phyloP scores from a whole-genome alignment of 2,329 filamentous ascomycete genomes.

The Sarocladiaceae sp. region DNA sequence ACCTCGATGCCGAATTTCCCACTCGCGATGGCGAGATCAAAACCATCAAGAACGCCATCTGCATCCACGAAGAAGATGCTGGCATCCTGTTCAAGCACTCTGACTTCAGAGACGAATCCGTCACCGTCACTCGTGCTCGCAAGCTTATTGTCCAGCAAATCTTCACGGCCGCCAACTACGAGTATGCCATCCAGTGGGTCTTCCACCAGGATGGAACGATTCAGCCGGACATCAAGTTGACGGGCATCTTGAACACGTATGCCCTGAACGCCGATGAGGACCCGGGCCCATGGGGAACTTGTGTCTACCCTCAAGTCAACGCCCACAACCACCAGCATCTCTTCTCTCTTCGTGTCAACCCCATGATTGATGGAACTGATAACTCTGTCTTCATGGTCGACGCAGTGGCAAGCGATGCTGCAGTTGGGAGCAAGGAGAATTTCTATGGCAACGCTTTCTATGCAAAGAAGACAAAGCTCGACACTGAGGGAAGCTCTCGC shows the following conservation, averaged over 20 bases:
- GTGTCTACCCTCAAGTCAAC: conserved; percentile 85
- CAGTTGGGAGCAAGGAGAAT: conserved; percentile 78
- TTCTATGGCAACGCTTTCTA: conserved; percentile 88
- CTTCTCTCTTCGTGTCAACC: conserved; percentile 84
- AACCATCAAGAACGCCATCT: conserved; percentile 89
- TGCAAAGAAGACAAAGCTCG: conserved; percentile 76
- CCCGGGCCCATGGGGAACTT: conserved; percentile 81
- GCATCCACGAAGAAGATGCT: conserved; percentile 89
- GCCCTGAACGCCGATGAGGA: conserved; percentile 76
- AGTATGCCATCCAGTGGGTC: conserved; percentile 58
- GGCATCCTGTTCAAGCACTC: conserved; percentile 93
- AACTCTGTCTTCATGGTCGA: conserved; percentile 88
- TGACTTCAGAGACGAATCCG: conserved; percentile 86
- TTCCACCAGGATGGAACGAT: conserved; percentile 74
- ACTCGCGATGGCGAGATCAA: conserved; percentile 70
- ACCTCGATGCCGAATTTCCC: conserved; percentile 83
- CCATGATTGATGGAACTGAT: conserved; percentile 78
- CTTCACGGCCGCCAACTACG: conserved; percentile 95
- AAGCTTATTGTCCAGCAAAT: conserved; percentile 87
- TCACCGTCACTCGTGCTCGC: conserved; percentile 78
- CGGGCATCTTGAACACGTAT: conserved; percentile 91
- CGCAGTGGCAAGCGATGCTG: conserved; percentile 63
- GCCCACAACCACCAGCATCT: conserved; percentile 96
- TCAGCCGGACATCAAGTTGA: conserved; percentile 87
- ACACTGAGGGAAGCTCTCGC: conserved; percentile 62